These are phyloP conservation scores for Dendrobium catenatum DNA, from an alignment of 106 monocot species.

Conservation along the genomic window DNA sequence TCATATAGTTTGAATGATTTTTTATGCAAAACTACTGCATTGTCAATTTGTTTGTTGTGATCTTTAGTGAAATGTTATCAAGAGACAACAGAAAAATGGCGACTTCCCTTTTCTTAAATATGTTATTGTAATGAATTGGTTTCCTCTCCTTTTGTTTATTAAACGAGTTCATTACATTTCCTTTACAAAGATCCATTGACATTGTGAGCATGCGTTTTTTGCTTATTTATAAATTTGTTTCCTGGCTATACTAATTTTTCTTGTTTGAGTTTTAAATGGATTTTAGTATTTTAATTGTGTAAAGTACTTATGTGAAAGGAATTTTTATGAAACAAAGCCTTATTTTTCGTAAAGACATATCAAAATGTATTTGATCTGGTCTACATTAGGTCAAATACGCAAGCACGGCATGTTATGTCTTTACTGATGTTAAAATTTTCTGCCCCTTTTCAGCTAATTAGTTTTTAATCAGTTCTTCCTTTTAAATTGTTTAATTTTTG, in stretches of 20 bases:
- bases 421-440: background rate
- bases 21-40: background rate
- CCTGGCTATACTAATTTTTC: background rate
- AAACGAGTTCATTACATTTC: background rate
- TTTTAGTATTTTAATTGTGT: background rate
- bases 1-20: conserved; percentile 2
- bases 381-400: too few relatives aligned
- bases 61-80: background rate
- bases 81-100: background rate
- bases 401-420: too few relatives aligned
- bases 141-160: background rate
- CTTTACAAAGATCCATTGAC: background rate
- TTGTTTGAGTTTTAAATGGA: background rate
- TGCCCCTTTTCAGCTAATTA: background rate
- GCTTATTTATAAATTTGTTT: background rate
- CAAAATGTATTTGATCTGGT: background rate
- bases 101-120: background rate
- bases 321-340: background rate
- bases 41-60: background rate
- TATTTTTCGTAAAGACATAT: background rate
- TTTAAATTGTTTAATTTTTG: background rate
- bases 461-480: background rate
- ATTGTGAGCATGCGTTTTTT: background rate
- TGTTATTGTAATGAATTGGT: background rate
- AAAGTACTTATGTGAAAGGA: background rate